Evolutionary conservation across 352 stramenopile genomes (phyloP).

Genomic region (Pythium brachiatum): DNA sequence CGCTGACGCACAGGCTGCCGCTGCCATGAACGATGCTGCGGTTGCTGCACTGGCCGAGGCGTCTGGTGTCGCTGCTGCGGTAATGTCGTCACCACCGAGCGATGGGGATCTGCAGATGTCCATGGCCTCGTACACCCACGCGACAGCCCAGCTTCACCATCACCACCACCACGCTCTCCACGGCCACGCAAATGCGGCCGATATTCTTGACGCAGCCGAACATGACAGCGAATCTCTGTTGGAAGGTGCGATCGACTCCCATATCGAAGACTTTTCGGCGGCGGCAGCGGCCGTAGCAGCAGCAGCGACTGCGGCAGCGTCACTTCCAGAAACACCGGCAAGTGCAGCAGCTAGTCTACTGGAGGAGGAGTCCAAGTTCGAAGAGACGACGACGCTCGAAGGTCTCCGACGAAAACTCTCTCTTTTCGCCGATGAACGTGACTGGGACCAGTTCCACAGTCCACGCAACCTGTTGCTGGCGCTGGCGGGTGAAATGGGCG

Average conservation of each 20-base stretch:
- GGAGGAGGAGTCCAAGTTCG: slow-evolving; percentile 19
- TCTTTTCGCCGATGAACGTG: slow-evolving; percentile 32
- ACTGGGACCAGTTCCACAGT: slow-evolving; percentile 44
- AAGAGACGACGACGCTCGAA: slow-evolving; percentile 31
- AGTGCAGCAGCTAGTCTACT: background rate
- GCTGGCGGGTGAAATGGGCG: slow-evolving; percentile 93
- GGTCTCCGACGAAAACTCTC: slow-evolving; percentile 28
- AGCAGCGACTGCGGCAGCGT: slow-evolving; percentile 12
- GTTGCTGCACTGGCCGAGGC: background rate
- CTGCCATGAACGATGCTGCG: slow-evolving; percentile 1
- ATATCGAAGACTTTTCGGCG: slow-evolving; percentile 42
- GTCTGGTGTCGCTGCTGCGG: slow-evolving; percentile 2
- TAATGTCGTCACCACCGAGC: slow-evolving; percentile 23
- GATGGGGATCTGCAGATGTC: slow-evolving; percentile 20
- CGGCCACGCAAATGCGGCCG: slow-evolving; percentile 27
- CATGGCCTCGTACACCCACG: slow-evolving; percentile 17
- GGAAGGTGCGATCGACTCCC: slow-evolving; percentile 48
- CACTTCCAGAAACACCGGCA: slow-evolving; percentile 1
- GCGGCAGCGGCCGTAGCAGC: slow-evolving; percentile 28
- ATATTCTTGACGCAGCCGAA: slow-evolving; percentile 41
- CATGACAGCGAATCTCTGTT: slow-evolving; percentile 58
- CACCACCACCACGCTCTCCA: slow-evolving; percentile 32
- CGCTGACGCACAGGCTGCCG: slow-evolving; percentile 15
- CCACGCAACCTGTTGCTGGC: slow-evolving; percentile 94
- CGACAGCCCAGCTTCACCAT: slow-evolving; percentile 23